These are phyloP conservation scores for Monosporozyma siamensis DNA, from an alignment of 805 yeast genomes.

Conservation along the genomic window DNA sequence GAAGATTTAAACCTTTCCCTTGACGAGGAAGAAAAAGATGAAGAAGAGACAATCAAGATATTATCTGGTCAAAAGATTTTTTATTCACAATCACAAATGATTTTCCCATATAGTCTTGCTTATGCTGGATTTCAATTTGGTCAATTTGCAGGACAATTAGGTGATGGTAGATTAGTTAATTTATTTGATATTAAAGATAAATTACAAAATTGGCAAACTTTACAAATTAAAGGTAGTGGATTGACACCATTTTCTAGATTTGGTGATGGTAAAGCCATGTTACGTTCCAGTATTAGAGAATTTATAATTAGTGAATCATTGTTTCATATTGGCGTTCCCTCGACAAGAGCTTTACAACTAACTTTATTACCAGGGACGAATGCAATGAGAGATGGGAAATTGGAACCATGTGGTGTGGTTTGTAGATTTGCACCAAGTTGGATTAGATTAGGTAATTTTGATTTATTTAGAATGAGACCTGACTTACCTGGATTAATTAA, in stretches of 20 bases:
- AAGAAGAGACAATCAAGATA: conserved; percentile 38
- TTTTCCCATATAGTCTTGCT: conserved; percentile 80
- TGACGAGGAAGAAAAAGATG: conserved; percentile 26
- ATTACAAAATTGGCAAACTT: conserved; percentile 15
- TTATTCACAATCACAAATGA: conserved; percentile 31
- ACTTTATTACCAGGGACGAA: conserved; percentile 62
- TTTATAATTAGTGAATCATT: conserved; percentile 77
- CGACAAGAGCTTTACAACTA: conserved; percentile 74
- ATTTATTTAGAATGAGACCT: conserved; percentile 64
- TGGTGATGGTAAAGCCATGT: conserved; percentile 93
- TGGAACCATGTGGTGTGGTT: conserved; percentile 77
- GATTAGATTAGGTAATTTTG: conserved; percentile 85
- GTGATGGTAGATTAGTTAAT: conserved; percentile 88
- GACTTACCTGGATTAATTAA: conserved; percentile 53
- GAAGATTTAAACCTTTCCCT: conserved; percentile 45
- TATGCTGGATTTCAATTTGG: conserved; percentile 98
- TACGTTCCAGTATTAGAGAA: conserved; percentile 82
- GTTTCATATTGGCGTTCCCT: conserved; percentile 72
- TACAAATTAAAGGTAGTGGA: conserved; percentile 91
- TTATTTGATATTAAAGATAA: conserved; percentile 66
- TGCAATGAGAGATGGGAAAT: conserved; percentile 55
- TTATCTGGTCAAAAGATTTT: conserved; percentile 51
- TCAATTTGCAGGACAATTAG: conserved; percentile 91
- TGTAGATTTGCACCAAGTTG: conserved; percentile 77
- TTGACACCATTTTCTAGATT: conserved; percentile 85